Evolutionary conservation across 2,329 filamentous ascomycete species (phyloP).

Genomic region (Neonectria neomacrospora): DNA sequence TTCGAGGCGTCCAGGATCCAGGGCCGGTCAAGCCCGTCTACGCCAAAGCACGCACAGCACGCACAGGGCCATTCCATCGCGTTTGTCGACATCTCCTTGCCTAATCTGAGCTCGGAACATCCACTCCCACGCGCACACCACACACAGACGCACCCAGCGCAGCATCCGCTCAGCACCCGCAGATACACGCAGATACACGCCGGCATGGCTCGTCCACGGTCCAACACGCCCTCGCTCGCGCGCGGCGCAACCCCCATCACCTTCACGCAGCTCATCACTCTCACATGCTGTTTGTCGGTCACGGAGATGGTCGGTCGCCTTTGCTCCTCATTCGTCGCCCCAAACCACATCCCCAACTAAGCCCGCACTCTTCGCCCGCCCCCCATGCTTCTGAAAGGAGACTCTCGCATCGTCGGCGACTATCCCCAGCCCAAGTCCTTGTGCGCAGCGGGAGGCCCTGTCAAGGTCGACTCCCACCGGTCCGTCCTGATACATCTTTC

Average conservation of each 20-base stretch:
- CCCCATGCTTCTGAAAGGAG: conserved; percentile 33
- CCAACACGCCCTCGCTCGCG: conserved; percentile 13
- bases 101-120: conserved; percentile 21
- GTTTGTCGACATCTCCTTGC: conserved; percentile 24
- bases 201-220: conserved; percentile 16
- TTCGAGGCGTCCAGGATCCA: background rate
- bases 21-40: conserved; percentile 5
- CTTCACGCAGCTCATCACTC: conserved; percentile 34
- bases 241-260: background rate
- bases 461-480: conserved; percentile 40
- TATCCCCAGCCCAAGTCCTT: conserved; percentile 33
- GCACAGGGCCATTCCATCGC: conserved; percentile 17
- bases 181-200: conserved; percentile 14
- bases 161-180: conserved; percentile 19
- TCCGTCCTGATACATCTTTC: conserved; percentile 44
- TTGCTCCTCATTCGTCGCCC: conserved; percentile 31
- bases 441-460: conserved; percentile 29
- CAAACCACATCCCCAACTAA: conserved; percentile 22
- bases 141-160: conserved; percentile 17
- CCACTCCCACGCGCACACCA: conserved; percentile 24
- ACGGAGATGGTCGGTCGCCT: conserved; percentile 26
- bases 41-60: conserved; percentile 18
- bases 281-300: conserved; percentile 37
- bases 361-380: conserved; percentile 22
- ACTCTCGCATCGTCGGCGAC: conserved; percentile 31